Percentiles rank a stretch among this genome's conserved stretches.
phyloP scores from a whole-genome alignment of 768 basidiomycete genomes.

The Xanthoconium stramineum region DNA sequence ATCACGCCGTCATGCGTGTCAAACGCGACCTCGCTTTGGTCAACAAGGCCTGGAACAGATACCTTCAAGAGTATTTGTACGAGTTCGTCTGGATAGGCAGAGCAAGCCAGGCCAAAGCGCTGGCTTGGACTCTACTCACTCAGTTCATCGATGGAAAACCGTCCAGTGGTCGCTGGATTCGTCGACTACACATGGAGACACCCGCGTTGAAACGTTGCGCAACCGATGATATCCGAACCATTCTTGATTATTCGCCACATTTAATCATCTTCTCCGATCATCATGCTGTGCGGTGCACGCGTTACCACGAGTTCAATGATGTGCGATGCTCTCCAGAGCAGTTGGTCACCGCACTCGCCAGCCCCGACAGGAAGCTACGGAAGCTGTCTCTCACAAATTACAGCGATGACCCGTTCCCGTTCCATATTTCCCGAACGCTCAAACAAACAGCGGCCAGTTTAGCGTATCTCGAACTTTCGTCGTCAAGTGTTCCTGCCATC shows the following conservation, averaged over 20 bases:
- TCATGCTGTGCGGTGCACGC: conserved; percentile 57
- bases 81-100: conserved; percentile 70
- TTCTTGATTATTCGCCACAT: conserved; percentile 61
- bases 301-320: conserved; percentile 42
- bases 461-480: conserved; percentile 67
- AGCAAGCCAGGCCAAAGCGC: conserved; percentile 46
- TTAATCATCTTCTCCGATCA: conserved; percentile 63
- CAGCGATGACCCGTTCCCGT: conserved; percentile 56
- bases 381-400: conserved; percentile 73
- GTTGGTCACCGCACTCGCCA: conserved; percentile 57
- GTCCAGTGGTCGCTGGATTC: conserved; percentile 49
- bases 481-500: conserved; percentile 47
- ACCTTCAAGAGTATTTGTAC: conserved; percentile 55
- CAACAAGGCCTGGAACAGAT: conserved; percentile 50
- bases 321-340: conserved; percentile 51
- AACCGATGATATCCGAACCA: conserved; percentile 63
- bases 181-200: conserved; percentile 70
- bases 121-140: conserved; percentile 43
- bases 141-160: conserved; percentile 38
- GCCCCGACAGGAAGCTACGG: conserved; percentile 49
- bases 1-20: conserved; percentile 44
- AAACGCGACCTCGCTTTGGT: conserved; percentile 55
- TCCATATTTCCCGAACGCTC: conserved; percentile 53
- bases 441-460: conserved; percentile 49
- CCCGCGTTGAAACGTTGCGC: conserved; percentile 58